Base-by-base conservation (phyloP, 1,284 basidiomycete species). In the Taiwanofungus camphoratus region DNA sequence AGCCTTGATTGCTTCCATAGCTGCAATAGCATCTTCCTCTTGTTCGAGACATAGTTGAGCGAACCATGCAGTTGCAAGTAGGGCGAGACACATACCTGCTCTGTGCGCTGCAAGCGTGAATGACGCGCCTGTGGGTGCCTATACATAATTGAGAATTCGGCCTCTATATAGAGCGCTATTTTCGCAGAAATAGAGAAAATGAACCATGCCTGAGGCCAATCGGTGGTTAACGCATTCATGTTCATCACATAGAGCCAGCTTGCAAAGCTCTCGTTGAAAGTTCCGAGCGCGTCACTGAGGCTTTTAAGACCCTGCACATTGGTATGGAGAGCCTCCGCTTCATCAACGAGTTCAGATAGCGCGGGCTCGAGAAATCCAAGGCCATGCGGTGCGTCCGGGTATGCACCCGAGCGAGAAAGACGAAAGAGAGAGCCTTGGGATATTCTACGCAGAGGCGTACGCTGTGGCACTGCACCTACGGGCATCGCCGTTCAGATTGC, bases 221-320 rank as follows among this genome's bases (percentile, higher is more conserved):
- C 92, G 0, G 85, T 83, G 21, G 92, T 93, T 51, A 94, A 78
- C 1, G 91, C 85, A 58, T 95, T 94, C 90, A 96, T 95, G 61
- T 92, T 87, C 76, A 96, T 81, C 8, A 86, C 82, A 62, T 93
- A 94, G 15, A 96, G 65, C 74, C 85, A 94, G 61, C 88, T 91
- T 8, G 92, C 86, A 59, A 97, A 97, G 30, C 83, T 83, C 62
- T 97, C 93, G 60, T 96, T 95, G 70, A 97, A 96, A 9, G 78
- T 82, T 4, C 79, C 76, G 36, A 97, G 72, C 15, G 88, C 83
- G 38, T 83, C 71, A 59, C 87, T 82, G 44, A 96, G 76, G 18
- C 71, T 68, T 44, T 77, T 76, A 53, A 96, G 71, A 18, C 76
- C 77, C 49, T 86, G 77, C 1, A 91, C 65, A 61, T 93, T 93